phyloP scores from a whole-genome alignment of 352 stramenopile species.

The Phytophthora sansomeana region DNA sequence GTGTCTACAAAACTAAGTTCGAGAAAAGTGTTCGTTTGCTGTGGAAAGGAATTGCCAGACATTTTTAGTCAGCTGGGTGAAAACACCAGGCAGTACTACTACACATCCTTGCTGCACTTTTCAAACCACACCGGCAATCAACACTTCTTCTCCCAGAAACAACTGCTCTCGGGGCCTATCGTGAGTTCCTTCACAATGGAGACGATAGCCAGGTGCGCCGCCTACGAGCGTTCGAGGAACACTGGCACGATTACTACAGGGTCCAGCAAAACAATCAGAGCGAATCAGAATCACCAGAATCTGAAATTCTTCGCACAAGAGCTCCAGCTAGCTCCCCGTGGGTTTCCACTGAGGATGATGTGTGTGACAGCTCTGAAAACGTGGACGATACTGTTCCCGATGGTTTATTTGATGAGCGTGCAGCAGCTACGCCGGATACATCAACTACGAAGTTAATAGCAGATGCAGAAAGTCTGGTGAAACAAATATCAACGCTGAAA shows the following conservation, averaged over 20 bases:
- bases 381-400: neutral
- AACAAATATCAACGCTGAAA: too few species aligned
- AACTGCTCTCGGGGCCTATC: neutral
- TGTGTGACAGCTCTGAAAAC: neutral
- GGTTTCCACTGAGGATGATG: neutral
- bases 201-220: neutral
- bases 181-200: neutral
- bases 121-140: conserved; percentile 22
- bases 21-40: conserved; percentile 7
- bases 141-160: neutral
- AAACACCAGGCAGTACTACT: conserved; percentile 17
- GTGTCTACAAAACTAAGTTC: neutral
- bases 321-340: neutral
- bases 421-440: too few species aligned
- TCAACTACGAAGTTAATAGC: too few species aligned
- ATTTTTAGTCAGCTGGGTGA: neutral
- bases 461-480: too few species aligned
- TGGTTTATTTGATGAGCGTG: too few species aligned
- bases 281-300: neutral
- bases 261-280: neutral
- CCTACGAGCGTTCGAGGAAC: neutral
- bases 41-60: conserved; percentile 21
- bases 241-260: neutral
- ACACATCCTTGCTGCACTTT: conserved; percentile 10
- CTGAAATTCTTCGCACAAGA: neutral